Percentiles rank a stretch among this genome's conserved stretches.
Evolutionary conservation across 371 early-diverging fungal genomes (phyloP).

Genomic region (Gilbertella persicaria): DNA sequence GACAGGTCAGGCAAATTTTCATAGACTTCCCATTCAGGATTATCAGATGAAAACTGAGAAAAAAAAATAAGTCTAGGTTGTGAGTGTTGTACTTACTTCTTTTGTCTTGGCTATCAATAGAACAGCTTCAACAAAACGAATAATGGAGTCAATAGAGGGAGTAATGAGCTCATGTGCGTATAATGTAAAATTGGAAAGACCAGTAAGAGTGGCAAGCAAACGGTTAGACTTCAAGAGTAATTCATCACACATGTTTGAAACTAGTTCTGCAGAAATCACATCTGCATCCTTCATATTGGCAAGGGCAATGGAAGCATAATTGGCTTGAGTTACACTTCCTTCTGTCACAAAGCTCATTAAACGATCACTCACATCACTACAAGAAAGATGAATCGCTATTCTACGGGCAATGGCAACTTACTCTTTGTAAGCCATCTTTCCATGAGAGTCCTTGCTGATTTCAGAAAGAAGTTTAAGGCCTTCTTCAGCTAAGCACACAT

Average conservation of each 20-base stretch:
- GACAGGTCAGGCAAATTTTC: conserved; percentile 28
- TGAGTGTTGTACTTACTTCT: conserved; percentile 5
- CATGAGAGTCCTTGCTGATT: conserved; percentile 58
- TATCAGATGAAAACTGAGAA: conserved; percentile 9
- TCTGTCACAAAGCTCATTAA: conserved; percentile 45
- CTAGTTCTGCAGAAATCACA: conserved; percentile 3
- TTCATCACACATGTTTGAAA: conserved; percentile 25
- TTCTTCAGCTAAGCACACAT: conserved; percentile 44
- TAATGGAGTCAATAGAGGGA: conserved; percentile 35
- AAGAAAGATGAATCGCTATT: background rate
- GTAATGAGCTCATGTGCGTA: conserved; percentile 54
- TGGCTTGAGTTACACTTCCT: conserved; percentile 57
- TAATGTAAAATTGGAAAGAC: conserved; percentile 60
- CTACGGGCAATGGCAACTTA: conserved; percentile 3
- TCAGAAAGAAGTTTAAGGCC: conserved; percentile 64
- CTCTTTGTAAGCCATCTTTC: conserved; percentile 41
- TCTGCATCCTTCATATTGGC: conserved; percentile 42
- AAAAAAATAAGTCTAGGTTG: background rate
- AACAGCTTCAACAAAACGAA: conserved; percentile 61
- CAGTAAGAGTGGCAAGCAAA: conserved; percentile 49
- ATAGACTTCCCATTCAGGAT: conserved; percentile 37
- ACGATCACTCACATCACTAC: conserved; percentile 39
- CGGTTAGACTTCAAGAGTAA: conserved; percentile 21
- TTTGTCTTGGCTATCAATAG: conserved; percentile 36
- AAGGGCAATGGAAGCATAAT: conserved; percentile 62